Conservation (phyloP, 768 basidiomycete species). For the Termitomyces sp. region DNA sequence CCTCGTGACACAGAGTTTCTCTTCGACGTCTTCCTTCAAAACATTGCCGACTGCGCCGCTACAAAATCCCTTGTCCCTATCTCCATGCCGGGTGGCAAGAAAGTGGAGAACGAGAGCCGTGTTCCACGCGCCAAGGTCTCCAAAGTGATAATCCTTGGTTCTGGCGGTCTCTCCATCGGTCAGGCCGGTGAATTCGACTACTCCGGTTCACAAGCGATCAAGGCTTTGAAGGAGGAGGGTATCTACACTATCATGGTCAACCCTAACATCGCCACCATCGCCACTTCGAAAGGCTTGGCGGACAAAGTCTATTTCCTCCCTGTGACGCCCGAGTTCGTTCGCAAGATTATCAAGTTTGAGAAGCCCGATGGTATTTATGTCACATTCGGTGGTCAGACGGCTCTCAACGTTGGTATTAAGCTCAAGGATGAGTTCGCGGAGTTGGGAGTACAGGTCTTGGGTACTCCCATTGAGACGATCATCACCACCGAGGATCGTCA, state of each 20-base stretch:
- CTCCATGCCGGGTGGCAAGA: conserved; percentile 71
- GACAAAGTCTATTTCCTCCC: conserved; percentile 99
- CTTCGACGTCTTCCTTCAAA: conserved; percentile 95
- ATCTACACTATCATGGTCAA: conserved; percentile 99
- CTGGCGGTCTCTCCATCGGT: conserved; percentile 95
- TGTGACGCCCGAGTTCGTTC: conserved; percentile 95
- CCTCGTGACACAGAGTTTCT: conserved; percentile 98
- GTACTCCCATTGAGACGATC: conserved; percentile 95
- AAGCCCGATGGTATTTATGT: conserved; percentile 99
- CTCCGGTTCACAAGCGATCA: conserved; percentile 98
- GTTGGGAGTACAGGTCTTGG: conserved; percentile 89
- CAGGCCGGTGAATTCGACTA: conserved; percentile 99
- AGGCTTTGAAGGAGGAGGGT: conserved; percentile 97
- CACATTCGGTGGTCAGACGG: conserved; percentile 98
- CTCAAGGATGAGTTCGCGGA: conserved; percentile 94
- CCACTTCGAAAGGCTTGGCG: conserved; percentile 93
- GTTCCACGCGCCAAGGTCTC: conserved; percentile 71
- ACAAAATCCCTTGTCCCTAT: conserved; percentile 55
- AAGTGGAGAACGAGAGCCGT: conserved; percentile 75
- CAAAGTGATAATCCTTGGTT: conserved; percentile 96
- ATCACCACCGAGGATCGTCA: conserved; percentile 97
- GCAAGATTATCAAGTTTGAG: conserved; percentile 98
- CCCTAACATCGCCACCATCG: conserved; percentile 98
- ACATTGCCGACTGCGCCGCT: conserved; percentile 67
- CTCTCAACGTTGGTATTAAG: conserved; percentile 93